phyloP scores from a whole-genome alignment of 129 eudicot species.

The Kitagawia praeruptora region DNA sequence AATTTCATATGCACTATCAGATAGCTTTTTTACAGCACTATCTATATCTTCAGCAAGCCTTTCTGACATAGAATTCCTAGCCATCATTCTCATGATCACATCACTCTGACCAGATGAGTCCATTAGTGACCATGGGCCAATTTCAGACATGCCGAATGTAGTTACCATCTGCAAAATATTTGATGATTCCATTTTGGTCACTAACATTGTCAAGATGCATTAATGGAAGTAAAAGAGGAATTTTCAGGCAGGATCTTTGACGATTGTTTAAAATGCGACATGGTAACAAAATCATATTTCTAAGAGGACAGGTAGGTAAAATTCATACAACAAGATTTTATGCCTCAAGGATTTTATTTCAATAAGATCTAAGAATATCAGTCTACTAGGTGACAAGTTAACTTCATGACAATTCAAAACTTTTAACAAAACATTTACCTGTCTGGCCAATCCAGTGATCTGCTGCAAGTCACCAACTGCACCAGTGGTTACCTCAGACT shows the following conservation, averaged over 20 bases:
- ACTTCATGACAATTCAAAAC: not conserved
- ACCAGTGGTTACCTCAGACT: slow-evolving; percentile 96
- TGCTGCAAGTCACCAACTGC: slow-evolving; percentile 96
- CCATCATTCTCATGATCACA: slow-evolving; percentile 99
- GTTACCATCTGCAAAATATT: slow-evolving; percentile 1
- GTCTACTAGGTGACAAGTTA: not conserved
- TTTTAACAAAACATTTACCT: slow-evolving; percentile 39
- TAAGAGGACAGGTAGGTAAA: no score
- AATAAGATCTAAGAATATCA: not conserved
- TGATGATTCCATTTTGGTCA: not conserved
- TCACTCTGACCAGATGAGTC: slow-evolving; percentile 86
- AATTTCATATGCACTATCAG: slow-evolving; percentile 80
- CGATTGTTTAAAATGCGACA: not conserved
- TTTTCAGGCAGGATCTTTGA: slow-evolving; percentile 15
- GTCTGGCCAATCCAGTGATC: slow-evolving; percentile 92
- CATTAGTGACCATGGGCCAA: slow-evolving; percentile 94
- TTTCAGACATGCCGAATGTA: slow-evolving; percentile 33
- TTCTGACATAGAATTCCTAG: slow-evolving; percentile 93
- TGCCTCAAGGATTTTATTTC: not conserved
- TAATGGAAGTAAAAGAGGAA: not conserved
- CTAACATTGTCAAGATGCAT: not conserved
- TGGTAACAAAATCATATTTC: no score
- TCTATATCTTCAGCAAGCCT: slow-evolving; percentile 91
- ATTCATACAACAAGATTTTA: not conserved
- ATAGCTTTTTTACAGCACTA: slow-evolving; percentile 66